Conservation (phyloP, 345 rosid species). For the Capsella bursapastoris region DNA sequence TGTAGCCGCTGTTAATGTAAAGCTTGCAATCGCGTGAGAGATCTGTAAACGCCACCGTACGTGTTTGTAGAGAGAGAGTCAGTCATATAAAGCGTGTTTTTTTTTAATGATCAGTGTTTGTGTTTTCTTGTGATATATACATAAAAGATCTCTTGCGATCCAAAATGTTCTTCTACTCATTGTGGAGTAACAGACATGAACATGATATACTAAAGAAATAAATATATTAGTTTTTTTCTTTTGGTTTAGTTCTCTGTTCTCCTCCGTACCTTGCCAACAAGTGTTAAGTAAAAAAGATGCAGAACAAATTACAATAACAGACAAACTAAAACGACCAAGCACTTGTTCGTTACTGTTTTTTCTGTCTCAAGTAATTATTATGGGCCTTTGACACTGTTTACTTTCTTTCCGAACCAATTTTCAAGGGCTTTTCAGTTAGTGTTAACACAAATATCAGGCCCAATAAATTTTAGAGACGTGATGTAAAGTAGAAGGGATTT, state of each 20-base stretch:
- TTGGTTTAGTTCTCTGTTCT: no score
- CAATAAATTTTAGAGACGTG: background rate
- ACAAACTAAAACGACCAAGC: no score
- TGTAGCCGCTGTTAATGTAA: constrained; percentile 62
- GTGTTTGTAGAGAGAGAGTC: constrained; percentile 16
- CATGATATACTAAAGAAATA: background rate
- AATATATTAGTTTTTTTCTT: no score
- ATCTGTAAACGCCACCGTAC: constrained; percentile 7
- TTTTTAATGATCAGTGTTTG: background rate
- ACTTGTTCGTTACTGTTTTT: no score
- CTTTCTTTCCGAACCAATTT: background rate
- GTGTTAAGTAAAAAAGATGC: no score
- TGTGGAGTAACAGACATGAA: constrained; percentile 11
- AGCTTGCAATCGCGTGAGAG: constrained; percentile 46
- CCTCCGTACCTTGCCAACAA: no score
- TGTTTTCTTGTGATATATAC: constrained; percentile 30
- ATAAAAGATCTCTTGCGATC: constrained; percentile 25
- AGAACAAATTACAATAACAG: no score
- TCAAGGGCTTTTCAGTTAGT: background rate
- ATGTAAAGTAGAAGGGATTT: background rate
- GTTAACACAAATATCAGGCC: constrained; percentile 5
- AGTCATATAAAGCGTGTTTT: background rate
- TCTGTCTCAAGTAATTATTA: no score
- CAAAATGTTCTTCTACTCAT: background rate
- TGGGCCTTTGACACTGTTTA: background rate